Base-by-base conservation (phyloP, 345 rosid genomes). In the Combretum micranthum region DNA sequence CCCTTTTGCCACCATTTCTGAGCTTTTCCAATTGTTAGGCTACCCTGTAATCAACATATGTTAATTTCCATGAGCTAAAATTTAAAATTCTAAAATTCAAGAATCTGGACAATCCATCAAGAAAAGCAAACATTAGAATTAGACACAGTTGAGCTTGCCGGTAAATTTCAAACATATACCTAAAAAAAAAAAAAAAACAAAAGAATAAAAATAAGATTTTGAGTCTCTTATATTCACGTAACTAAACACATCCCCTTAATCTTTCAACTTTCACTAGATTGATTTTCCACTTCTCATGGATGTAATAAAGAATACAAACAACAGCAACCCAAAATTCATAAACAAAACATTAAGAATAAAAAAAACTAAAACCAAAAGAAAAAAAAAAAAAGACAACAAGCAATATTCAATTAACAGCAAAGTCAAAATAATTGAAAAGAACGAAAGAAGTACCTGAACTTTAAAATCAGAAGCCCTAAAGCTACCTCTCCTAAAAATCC, bases 1-100 rank as follows among this genome's bases (percentile, higher is more conserved):
- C 82, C 90, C 69, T 87, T 93, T 68, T 82, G 82, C 99, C 99
- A 93, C 97, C 99, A 93, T 22, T 71, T 85, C n/a, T 69, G 85
- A 20, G 66, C 67, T 45, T 63, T 87, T 37, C 90, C 86, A 60
- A 92, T 76, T 60, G 75, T 69, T 15, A 84, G 64, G 4, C 80
- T 80, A 13, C 69, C 75, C 85, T 81, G 74, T 18, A 49, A 25
- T 42, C 42, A 44, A 51, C 32, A 15, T n/a, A n/a, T 0, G 32
- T 12, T 15, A 59, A 39, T 13, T 21, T 15, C 17, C 23, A 32
- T 26, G 58, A 25, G 15, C 47, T 42, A 19, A 56, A 42, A 39
- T 0, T 37, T n/a, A 42, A 22, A 19, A 25, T 25, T 25, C 5
- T 4, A 47, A 15, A 15, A n/a, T 13, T 39, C 20, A 47, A 47